Conservation (phyloP, 2,329 filamentous ascomycete genomes). For the Teratosphaeria nubilosa region DNA sequence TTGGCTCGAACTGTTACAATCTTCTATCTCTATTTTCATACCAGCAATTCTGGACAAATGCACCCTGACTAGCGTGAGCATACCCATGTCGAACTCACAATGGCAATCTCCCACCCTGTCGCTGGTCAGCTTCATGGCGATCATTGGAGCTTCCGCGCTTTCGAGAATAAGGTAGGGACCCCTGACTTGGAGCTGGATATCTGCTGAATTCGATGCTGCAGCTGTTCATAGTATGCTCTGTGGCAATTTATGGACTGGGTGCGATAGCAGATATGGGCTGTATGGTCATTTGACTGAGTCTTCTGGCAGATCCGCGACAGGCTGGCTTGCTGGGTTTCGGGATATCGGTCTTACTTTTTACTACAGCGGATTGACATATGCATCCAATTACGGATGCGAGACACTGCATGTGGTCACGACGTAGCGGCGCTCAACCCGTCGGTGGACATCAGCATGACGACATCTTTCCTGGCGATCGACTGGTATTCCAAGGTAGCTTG, state of each 20-base stretch:
- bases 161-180: neutral
- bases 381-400: too few relatives aligned
- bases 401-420: too few relatives aligned
- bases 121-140: neutral
- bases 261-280: neutral
- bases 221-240: neutral
- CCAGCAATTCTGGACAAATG: too few relatives aligned
- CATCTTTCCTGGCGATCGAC: too few relatives aligned
- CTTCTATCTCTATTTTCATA: too few relatives aligned
- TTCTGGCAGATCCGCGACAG: neutral
- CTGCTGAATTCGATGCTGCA: neutral
- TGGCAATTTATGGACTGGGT: neutral
- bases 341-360: too few relatives aligned
- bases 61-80: neutral
- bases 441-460: too few relatives aligned
- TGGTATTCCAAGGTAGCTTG: too few relatives aligned
- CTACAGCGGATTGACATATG: too few relatives aligned
- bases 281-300: neutral
- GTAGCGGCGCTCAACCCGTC: too few relatives aligned
- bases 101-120: neutral
- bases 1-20: too few relatives aligned
- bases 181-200: neutral
- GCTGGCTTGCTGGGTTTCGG: neutral
- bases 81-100: neutral
- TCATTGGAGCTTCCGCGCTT: neutral